Percentiles rank a stretch among this genome's conserved stretches.
phyloP scores from a whole-genome alignment of 306 rosid species.

The Castanospermum australe region DNA sequence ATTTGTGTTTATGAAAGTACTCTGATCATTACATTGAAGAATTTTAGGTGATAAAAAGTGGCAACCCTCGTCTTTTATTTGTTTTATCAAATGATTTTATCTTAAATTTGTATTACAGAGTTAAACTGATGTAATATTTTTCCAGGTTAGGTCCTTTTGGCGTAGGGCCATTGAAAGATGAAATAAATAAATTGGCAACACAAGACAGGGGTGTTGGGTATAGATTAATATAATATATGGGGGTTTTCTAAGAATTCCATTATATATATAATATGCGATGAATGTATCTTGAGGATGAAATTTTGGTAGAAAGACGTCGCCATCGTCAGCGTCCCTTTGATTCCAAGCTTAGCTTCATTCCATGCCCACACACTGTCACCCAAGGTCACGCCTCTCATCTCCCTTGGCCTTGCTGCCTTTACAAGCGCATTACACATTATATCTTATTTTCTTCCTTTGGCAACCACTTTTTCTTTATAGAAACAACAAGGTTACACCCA shows the following conservation, averaged over 20 bases:
- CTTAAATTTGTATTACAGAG: too few species aligned
- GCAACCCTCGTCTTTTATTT: neutral
- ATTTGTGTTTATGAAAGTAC: conserved; percentile 29
- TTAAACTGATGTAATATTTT: too few species aligned
- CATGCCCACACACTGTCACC: conserved; percentile 67
- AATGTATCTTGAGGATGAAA: conserved; percentile 48
- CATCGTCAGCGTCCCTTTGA: conserved; percentile 54
- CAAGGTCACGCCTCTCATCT: conserved; percentile 48
- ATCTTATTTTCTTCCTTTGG: conserved; percentile 38
- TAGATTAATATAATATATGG: too few species aligned
- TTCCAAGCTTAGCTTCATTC: conserved; percentile 59
- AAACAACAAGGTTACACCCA: conserved; percentile 26
- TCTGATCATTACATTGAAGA: conserved; percentile 36
- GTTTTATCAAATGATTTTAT: neutral
- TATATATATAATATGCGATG: too few species aligned
- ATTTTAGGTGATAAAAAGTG: conserved; percentile 27
- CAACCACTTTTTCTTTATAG: conserved; percentile 29
- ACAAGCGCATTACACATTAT: conserved; percentile 34
- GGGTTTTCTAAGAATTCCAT: too few species aligned
- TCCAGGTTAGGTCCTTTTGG: too few species aligned
- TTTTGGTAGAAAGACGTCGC: conserved; percentile 60
- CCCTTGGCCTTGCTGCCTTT: conserved; percentile 29
- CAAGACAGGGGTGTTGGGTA: too few species aligned
- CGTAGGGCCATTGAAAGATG: too few species aligned
- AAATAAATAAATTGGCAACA: too few species aligned